Percentiles rank a stretch among this genome's conserved stretches.
These are phyloP conservation scores for Diplosphaera chodatii DNA, from an alignment of 139 green algal species.

Conservation along the genomic window DNA sequence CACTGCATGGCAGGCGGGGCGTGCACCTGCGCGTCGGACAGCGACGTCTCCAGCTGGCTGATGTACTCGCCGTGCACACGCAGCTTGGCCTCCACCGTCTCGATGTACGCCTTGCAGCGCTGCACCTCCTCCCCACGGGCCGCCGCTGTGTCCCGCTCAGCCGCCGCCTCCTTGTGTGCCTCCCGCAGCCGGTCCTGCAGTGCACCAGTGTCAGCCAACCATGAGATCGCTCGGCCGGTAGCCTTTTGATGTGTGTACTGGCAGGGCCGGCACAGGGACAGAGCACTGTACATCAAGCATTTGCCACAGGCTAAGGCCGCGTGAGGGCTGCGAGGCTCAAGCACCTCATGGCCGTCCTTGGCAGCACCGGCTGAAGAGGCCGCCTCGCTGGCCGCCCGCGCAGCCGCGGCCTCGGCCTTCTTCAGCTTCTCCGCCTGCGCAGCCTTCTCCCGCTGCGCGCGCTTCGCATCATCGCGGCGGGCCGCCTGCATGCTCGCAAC, in stretches of 20 bases:
- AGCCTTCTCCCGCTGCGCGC: slow-evolving; percentile 37
- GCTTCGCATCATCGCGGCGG: slow-evolving; percentile 28
- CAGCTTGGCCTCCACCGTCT: slow-evolving; percentile 34
- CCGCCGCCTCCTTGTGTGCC: slow-evolving; percentile 2
- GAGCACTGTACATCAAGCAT: too few relatives aligned
- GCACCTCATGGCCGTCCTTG: neutral
- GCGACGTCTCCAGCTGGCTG: slow-evolving; percentile 28
- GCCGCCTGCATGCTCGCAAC: too few relatives aligned
- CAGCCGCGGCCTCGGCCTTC: slow-evolving; percentile 8
- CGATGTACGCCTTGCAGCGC: slow-evolving; percentile 28
- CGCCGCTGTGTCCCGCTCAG: slow-evolving; percentile 1
- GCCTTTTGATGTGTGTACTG: too few relatives aligned
- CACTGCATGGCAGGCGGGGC: neutral
- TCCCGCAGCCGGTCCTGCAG: slow-evolving; percentile 28
- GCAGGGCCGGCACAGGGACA: too few relatives aligned
- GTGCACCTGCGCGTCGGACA: neutral
- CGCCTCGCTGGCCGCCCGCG: slow-evolving; percentile 13
- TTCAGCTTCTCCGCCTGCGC: slow-evolving; percentile 35
- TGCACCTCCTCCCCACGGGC: slow-evolving; percentile 2
- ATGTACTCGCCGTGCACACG: slow-evolving; percentile 39
- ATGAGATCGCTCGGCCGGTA: too few relatives aligned
- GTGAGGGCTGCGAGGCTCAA: too few relatives aligned
- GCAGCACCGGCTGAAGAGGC: neutral
- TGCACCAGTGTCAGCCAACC: too few relatives aligned
- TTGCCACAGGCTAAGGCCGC: too few relatives aligned